Evolutionary conservation across 176 grass and related monocot species (phyloP), one percentile per base, ranked within the genome.

Genomic region (Zizania latifolia): DNA sequence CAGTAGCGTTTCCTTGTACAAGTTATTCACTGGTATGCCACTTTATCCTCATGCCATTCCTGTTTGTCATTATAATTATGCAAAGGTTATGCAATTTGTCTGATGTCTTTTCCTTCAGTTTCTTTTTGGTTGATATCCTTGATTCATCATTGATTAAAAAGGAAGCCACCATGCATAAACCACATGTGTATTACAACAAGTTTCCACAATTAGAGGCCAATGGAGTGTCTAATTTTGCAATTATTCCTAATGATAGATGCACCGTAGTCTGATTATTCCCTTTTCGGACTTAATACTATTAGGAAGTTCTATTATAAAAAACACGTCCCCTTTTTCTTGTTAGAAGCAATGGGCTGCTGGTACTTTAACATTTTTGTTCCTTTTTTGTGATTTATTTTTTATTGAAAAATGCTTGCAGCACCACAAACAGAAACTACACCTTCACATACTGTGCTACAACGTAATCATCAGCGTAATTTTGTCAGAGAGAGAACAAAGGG

Each of bases 381-480:
- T n/a, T 67, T 83, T 0, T 10, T 32, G 21, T 6, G 26, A 58
- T 67, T n/a, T n/a, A n/a, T n/a, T 81, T 80, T 14, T 69, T 63
- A 13, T 62, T n/a, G n/a, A n/a, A n/a, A n/a, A n/a, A n/a, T n/a
- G n/a, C n/a, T n/a, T n/a, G n/a, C n/a, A n/a, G n/a, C n/a, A n/a
- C n/a, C 0, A 0, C 35, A 79, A 74, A 13, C 10, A 57, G 51
- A 69, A 45, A 2, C 1, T 7, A 43, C 62, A 70, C 74, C 75
- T 36, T 30, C 4, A 27, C 38, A 58, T 56, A 8, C 2, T 59
- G 9, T 36, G n/a, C n/a, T n/a, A n/a, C n/a, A n/a, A 9, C 62
- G 13, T 27, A 38, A 82, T 32, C 71, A 89, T 48, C 74, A 83
- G 70, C 19, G 36, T 62, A 22, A 46, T 36, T 90, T 90, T 75